Base-by-base conservation (phyloP, 805 yeast species). In the Starmerella sp. region DNA sequence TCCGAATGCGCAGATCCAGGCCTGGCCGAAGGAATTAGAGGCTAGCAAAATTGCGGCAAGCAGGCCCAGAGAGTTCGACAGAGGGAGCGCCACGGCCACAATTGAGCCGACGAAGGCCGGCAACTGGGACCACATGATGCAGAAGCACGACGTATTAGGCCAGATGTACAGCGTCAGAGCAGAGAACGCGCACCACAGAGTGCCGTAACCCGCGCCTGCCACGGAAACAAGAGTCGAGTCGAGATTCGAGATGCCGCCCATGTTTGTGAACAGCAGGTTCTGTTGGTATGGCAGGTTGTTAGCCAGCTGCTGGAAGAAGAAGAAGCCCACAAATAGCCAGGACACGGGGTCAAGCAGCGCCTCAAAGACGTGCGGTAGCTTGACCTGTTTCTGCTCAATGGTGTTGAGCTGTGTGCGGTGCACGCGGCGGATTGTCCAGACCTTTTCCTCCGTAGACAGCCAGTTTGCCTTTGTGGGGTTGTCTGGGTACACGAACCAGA, bases 391-490 rank as follows among this genome's bases (percentile, higher is more conserved):
- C 55, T 75, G 77, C 55, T 75, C 77, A 55, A 73, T 72, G 1
- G 77, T 62, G 1, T 74, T 66, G 52, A 62, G 69, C 7, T 70
- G 75, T 30, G 67, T 67, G 38, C 58, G 62, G 57, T 71, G 75
- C 54, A 68, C 71, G 63, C 73, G 65, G 66, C 76, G 65, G 58
- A 77, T 77, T 55, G 75, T 67, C 75, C 77, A 73, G 11, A 78
- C 73, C 61, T 73, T 78, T 64, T 81, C 85, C 45, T 77, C 72
- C 2, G 62, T 64, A 5, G 74, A 57, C 48, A 81, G 69, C 59
- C 77, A 77, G 54, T 66, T 70, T 6, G 80, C 80, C 57, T 69
- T 72, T 0, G 81, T 65, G 14, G 85, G 85, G 63, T 80, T 78
- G 56, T 75, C 73, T 42, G 86, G 86, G 61, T 78, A 81, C 22